Conservation (phyloP, 1,284 basidiomycete species). For the Ustilago lituana region DNA sequence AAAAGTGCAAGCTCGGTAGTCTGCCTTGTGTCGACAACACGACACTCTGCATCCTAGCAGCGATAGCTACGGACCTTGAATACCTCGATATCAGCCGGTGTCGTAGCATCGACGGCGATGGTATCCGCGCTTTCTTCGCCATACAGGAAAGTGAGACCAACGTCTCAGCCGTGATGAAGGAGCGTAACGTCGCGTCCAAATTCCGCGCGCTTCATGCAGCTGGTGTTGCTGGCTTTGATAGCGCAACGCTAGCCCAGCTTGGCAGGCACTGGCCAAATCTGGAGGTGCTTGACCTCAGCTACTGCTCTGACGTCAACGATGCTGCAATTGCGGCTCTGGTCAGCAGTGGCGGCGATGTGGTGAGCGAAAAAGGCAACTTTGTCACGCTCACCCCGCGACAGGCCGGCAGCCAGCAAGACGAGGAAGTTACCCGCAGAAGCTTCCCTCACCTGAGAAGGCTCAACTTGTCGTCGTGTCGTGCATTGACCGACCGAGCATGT, state of each 20-base stretch:
- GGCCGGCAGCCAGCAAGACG: slow-evolving; percentile 36
- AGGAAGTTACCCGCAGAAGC: slow-evolving; percentile 30
- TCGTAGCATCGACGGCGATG: slow-evolving; percentile 75
- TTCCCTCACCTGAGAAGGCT: slow-evolving; percentile 76
- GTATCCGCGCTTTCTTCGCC: slow-evolving; percentile 68
- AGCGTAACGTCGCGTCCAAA: slow-evolving; percentile 24
- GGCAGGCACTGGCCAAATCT: slow-evolving; percentile 71
- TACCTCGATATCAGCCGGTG: slow-evolving; percentile 81
- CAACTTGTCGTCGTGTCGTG: slow-evolving; percentile 77
- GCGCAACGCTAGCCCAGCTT: slow-evolving; percentile 71
- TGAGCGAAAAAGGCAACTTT: slow-evolving; percentile 16
- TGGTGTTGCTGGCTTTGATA: slow-evolving; percentile 74
- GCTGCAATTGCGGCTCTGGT: slow-evolving; percentile 79
- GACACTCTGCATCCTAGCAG: slow-evolving; percentile 76
- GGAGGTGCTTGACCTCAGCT: slow-evolving; percentile 82
- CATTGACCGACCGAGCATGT: slow-evolving; percentile 79
- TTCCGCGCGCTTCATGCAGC: slow-evolving; percentile 72
- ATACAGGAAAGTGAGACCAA: slow-evolving; percentile 22
- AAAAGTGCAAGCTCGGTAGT: slow-evolving; percentile 75
- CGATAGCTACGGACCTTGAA: slow-evolving; percentile 72
- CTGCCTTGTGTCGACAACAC: slow-evolving; percentile 76
- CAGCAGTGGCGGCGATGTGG: slow-evolving; percentile 18
- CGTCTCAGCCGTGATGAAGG: slow-evolving; percentile 16
- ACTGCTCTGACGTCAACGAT: slow-evolving; percentile 75
- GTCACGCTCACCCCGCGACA: slow-evolving; percentile 45